Conservation (phyloP, 2,329 filamentous ascomycete genomes). For the Clarireedia homoeocarpa region DNA sequence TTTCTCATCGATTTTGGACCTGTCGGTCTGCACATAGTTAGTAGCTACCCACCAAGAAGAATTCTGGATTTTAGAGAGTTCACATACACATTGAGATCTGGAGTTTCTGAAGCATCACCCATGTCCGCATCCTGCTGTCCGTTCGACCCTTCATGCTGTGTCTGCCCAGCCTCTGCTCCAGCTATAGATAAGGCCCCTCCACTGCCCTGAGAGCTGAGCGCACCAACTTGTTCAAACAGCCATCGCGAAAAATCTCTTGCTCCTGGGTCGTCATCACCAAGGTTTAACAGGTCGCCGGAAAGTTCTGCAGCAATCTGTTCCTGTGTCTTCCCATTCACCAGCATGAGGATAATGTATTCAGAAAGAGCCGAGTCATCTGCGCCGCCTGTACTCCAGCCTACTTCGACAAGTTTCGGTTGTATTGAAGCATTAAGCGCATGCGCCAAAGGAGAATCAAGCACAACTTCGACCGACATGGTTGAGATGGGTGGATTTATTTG, state of each 20-base stretch:
- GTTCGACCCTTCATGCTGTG: slow-evolving; percentile 48
- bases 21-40: slow-evolving; percentile 62
- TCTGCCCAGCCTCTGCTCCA: slow-evolving; percentile 27
- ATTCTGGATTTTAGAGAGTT: not conserved
- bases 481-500: slow-evolving; percentile 12
- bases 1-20: slow-evolving; percentile 94
- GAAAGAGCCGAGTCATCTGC: slow-evolving; percentile 72
- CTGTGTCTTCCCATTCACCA: slow-evolving; percentile 89
- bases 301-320: slow-evolving; percentile 84
- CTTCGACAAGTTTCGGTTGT: slow-evolving; percentile 84
- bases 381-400: slow-evolving; percentile 81
- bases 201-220: slow-evolving; percentile 56
- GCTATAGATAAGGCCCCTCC: slow-evolving; percentile 9
- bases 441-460: slow-evolving; percentile 73
- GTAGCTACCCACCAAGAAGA: slow-evolving; percentile 17
- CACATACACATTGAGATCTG: slow-evolving; percentile 52
- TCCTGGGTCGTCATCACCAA: slow-evolving; percentile 74
- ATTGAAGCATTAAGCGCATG: slow-evolving; percentile 75
- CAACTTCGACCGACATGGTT: slow-evolving; percentile 71
- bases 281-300: slow-evolving; percentile 74
- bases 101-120: slow-evolving; percentile 44
- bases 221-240: slow-evolving; percentile 83
- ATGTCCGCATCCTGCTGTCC: slow-evolving; percentile 63
- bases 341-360: slow-evolving; percentile 96
- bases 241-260: slow-evolving; percentile 80